Evolutionary conservation across 2,329 filamentous ascomycete species (phyloP), one percentile per base, ranked within the genome.

Genomic region (Myriosclerotinia scirpicola): DNA sequence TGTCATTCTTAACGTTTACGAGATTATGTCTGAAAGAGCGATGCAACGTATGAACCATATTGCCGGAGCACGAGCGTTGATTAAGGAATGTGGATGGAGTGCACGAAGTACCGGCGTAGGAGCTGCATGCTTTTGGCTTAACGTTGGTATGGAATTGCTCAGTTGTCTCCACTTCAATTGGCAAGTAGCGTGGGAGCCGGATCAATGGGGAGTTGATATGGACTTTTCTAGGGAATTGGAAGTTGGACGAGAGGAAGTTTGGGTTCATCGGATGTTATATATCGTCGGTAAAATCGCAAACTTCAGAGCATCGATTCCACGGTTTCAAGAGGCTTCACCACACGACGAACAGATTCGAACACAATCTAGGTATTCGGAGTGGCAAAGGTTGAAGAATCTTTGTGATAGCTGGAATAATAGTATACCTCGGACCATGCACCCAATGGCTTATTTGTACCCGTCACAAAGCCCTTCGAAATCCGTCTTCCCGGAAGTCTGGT

Each of bases 91-190:
- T 73, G 87, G 88, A 5, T 97, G 94, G 94, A 90, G 92, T 73
- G 92, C 92, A 0, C 86, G 83, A 69, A 90, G 90, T 46, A 85
- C 83, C 1, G 93, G 93, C 0, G 86, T 97, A 26, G 93, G 92
- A 0, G 86, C 88, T 0, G 92, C 93, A 0, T 97, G 93, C 77
- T 97, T 97, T 79, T 97, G 94, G 93, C 82, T 97, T 48, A 97
- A 96, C 73, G 88, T 96, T 20, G 90, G 90, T 20, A 90, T 97
- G 84, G 94, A 98, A 76, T 82, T 97, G n/a, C 81, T 97, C 38
- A 92, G 87, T 70, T 97, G 93, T 76, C 81, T 97, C 20, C 89
- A 92, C 71, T 92, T 92, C 78, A 93, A 94, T 76, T 96, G 91
- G 90, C 85, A 88, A 71, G 87, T 92, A 15, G 88, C 91, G 0